Evolutionary conservation across 2,329 filamentous ascomycete species (phyloP), one percentile per base, ranked within the genome.

Genomic region (Aspergillus sp.): DNA sequence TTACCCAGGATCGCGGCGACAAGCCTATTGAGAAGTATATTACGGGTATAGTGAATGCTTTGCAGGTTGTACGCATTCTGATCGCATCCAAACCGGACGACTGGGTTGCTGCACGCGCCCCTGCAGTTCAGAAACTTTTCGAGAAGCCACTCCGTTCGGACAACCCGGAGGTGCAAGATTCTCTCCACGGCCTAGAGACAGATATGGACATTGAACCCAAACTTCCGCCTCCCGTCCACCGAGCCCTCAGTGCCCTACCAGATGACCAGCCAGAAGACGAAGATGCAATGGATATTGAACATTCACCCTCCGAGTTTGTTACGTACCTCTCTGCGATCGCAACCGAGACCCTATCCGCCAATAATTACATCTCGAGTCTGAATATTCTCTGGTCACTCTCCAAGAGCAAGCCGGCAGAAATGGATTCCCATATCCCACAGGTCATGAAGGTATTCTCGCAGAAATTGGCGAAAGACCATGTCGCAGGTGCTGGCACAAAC

Each of bases 301-400:
- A 86, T 15, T 87, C 91, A 23, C 91, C 89, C 0, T 93, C 93
- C 1, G 93, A 97, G 70, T 92, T 98, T 66, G 87, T 96, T 50
- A 87, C 86, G 1, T 93, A 91, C 69, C 78, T 98, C 39, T 95
- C 91, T 17, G 84, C 87, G n/a, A 86, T 93, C 54, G 92, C 93
- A 1, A 93, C 90, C 0, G 95, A 98, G 74, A 89, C 90, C 9
- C 86, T 99, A 64, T 90, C 90, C 6, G 87, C 87, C 52, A 84
- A 84, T 57, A 91, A 92, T 64, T 91, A 96, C 68, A 85, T 93
- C 17, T 91, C 93, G 12, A 92, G 91, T 45, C 89, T 99, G 72
- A 97, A 96, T 71, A 89, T 96, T 23, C 79, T 99, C 15, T 98
- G 93, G 93, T 95, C 91, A 15, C 79, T 99, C 19, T 91, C 91